Conservation (phyloP, 768 basidiomycete genomes). For the Baorangia bicolor region DNA sequence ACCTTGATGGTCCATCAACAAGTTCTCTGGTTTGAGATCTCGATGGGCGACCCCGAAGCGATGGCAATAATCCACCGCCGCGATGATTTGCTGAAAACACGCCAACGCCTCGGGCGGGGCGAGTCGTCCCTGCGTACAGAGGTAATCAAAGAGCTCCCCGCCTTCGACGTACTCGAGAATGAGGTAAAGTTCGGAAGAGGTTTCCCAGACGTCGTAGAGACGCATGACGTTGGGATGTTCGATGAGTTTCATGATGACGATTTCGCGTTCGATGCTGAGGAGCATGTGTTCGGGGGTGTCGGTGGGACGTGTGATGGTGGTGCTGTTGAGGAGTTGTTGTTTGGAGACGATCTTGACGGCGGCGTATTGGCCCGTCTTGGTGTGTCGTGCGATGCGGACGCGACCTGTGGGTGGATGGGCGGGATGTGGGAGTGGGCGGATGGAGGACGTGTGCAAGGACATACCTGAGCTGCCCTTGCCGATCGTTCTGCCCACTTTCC, state of each 20-base stretch:
- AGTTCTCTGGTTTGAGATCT: slow-evolving; percentile 93
- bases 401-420: slow-evolving; percentile 53
- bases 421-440: neutral
- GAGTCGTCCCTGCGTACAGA: slow-evolving; percentile 76
- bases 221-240: slow-evolving; percentile 94
- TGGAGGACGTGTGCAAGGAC: slow-evolving; percentile 11
- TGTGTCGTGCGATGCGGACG: slow-evolving; percentile 85
- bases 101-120: slow-evolving; percentile 68
- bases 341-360: slow-evolving; percentile 96
- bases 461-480: slow-evolving; percentile 78
- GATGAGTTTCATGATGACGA: slow-evolving; percentile 96
- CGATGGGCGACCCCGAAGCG: slow-evolving; percentile 93
- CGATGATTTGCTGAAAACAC: slow-evolving; percentile 93
- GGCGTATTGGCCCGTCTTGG: slow-evolving; percentile 85
- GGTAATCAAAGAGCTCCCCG: slow-evolving; percentile 92
- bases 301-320: slow-evolving; percentile 53
- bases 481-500: slow-evolving; percentile 84
- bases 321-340: slow-evolving; percentile 57
- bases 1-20: slow-evolving; percentile 76
- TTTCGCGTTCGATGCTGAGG: slow-evolving; percentile 87
- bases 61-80: slow-evolving; percentile 89
- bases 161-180: slow-evolving; percentile 94
- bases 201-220: slow-evolving; percentile 97
- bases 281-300: slow-evolving; percentile 76
- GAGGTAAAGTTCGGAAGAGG: slow-evolving; percentile 81